Conservation (phyloP, 345 rosid genomes). For the Salix arbutifolia region DNA sequence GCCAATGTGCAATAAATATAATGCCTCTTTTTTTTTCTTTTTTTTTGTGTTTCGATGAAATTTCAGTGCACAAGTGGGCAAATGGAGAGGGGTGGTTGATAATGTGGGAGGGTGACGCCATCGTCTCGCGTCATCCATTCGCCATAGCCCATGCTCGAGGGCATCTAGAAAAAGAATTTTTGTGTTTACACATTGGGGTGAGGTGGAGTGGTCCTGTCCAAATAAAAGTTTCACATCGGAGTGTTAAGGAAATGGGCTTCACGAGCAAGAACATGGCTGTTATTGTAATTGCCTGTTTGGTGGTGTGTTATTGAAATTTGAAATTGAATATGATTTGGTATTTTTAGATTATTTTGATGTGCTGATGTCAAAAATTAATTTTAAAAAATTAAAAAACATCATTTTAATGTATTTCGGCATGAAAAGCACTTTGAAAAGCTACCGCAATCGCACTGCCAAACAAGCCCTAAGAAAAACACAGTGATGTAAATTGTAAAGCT, state of each 20-base stretch:
- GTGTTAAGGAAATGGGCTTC: not conserved
- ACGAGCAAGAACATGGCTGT: not conserved
- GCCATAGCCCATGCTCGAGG: not conserved
- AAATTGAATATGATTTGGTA: too few species aligned
- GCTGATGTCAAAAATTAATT: too few species aligned
- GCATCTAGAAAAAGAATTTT: not conserved
- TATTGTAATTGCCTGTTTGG: too few species aligned
- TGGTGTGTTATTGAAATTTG: too few species aligned
- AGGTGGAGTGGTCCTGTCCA: not conserved
- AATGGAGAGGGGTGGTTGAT: not conserved
- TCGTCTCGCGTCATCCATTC: not conserved
- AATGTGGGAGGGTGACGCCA: not conserved
- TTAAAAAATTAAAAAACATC: too few species aligned
- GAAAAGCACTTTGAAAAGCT: too few species aligned
- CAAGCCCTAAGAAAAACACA: not conserved
- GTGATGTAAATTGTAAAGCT: too few species aligned
- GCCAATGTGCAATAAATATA: not conserved
- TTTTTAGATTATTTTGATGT: too few species aligned
- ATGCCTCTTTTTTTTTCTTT: too few species aligned
- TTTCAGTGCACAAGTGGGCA: not conserved
- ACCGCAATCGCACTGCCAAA: too few species aligned
- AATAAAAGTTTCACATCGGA: not conserved
- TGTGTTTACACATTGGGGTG: not conserved
- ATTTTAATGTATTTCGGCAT: too few species aligned
- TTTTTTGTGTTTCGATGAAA: not conserved